A percentile compares a stretch with the other conserved stretches of the same genome.
Evolutionary conservation across 257 asterid species (phyloP).

Genomic region (Solanum ossicruentum): DNA sequence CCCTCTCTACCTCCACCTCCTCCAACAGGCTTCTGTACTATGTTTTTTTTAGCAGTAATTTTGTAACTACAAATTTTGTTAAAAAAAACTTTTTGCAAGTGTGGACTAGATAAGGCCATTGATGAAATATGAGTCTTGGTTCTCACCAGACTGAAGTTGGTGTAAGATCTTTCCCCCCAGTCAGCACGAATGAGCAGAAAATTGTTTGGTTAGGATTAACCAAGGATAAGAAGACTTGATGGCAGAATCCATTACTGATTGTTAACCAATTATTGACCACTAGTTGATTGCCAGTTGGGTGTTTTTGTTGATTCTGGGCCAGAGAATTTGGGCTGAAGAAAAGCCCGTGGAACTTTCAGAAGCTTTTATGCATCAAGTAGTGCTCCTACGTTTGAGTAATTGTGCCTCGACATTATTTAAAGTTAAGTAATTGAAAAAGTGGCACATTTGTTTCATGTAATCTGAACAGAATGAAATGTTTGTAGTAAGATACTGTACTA

Average conservation of each 20-base stretch:
- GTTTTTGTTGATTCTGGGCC: neutral
- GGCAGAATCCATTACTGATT: constrained; percentile 34
- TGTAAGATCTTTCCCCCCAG: neutral
- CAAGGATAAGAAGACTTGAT: constrained; percentile 29
- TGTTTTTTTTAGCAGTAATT: constrained; percentile 9
- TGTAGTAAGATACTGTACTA: neutral
- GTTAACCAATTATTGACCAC: constrained; percentile 33
- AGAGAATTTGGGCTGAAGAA: neutral
- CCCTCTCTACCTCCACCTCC: constrained; percentile 4
- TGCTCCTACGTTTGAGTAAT: neutral
- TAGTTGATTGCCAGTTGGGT: neutral
- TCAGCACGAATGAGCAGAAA: neutral
- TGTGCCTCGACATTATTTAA: neutral
- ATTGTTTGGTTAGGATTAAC: constrained; percentile 32
- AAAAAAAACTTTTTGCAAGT: constrained; percentile 38
- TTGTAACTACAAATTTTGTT: constrained; percentile 28
- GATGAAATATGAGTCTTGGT: constrained; percentile 3
- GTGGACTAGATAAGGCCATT: constrained; percentile 62
- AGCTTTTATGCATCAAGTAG: neutral
- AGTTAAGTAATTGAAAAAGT: neutral
- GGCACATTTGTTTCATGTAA: too few relatives aligned
- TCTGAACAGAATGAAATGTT: neutral
- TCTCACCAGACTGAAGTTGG: neutral
- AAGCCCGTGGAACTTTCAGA: neutral
- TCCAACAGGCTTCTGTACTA: constrained; percentile 11